Conservation (phyloP, 768 basidiomycete genomes). For the Termitomyces sp. region DNA sequence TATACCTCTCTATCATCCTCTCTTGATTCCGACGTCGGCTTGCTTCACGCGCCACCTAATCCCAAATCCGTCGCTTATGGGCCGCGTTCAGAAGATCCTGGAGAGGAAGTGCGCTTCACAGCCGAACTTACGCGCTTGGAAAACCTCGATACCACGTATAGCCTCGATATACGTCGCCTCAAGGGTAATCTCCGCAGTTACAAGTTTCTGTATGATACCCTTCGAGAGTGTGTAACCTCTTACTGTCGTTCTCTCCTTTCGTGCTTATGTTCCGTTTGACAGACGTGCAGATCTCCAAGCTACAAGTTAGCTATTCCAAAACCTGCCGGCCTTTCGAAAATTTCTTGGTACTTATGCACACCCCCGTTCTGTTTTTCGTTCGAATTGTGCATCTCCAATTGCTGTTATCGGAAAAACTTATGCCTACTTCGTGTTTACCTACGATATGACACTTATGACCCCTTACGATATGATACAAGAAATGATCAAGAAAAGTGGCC, state of each 20-base stretch:
- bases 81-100: slow-evolving; percentile 62
- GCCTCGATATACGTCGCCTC: slow-evolving; percentile 83
- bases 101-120: slow-evolving; percentile 91
- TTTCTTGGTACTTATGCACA: neutral
- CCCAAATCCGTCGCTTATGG: slow-evolving; percentile 38
- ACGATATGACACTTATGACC: neutral
- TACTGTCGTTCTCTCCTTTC: neutral
- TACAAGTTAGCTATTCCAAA: neutral
- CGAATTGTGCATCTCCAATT: neutral
- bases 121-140: slow-evolving; percentile 87
- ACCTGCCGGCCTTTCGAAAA: neutral
- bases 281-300: slow-evolving; percentile 2
- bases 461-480: neutral
- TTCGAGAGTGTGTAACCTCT: slow-evolving; percentile 1
- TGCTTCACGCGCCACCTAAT: slow-evolving; percentile 28
- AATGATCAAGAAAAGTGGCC: neutral
- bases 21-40: neutral
- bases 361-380: neutral
- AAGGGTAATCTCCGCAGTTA: slow-evolving; percentile 86
- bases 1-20: slow-evolving; percentile 33
- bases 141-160: slow-evolving; percentile 79
- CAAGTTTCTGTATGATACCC: slow-evolving; percentile 72
- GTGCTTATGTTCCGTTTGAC: neutral
- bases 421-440: neutral
- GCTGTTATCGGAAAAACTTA: neutral